Conservation (phyloP, 495 filamentous ascomycete species). For the Penicillium verhagenii region DNA sequence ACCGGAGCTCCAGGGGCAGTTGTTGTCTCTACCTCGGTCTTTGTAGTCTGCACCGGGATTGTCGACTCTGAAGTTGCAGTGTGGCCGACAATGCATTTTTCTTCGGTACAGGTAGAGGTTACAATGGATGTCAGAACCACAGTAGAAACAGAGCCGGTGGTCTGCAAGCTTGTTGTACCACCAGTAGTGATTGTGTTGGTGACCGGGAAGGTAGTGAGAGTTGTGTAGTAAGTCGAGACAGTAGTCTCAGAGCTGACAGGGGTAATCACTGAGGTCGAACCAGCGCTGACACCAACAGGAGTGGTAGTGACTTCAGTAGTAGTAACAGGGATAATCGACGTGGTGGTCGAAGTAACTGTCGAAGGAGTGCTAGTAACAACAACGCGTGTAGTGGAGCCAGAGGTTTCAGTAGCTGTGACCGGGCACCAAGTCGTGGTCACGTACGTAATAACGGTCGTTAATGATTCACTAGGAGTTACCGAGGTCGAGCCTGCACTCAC, state of each 20-base stretch:
- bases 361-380: slow-evolving; percentile 42
- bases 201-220: too few relatives aligned
- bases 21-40: too few relatives aligned
- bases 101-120: too few relatives aligned
- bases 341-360: slow-evolving; percentile 38
- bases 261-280: slow-evolving; percentile 16
- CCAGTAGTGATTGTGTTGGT: slow-evolving; percentile 14
- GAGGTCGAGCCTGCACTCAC: slow-evolving; percentile 4
- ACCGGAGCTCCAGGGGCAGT: slow-evolving; percentile 29
- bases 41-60: too few relatives aligned
- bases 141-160: slow-evolving; percentile 39
- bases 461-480: slow-evolving; percentile 16
- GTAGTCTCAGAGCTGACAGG: slow-evolving; percentile 32
- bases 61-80: too few relatives aligned
- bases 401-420: slow-evolving; percentile 37
- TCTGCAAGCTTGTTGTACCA: slow-evolving; percentile 28
- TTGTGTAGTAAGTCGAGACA: slow-evolving; percentile 36
- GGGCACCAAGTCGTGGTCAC: slow-evolving; percentile 44
- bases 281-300: slow-evolving; percentile 10
- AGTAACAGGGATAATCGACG: slow-evolving; percentile 26
- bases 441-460: slow-evolving; percentile 33
- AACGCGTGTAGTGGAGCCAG: slow-evolving; percentile 32
- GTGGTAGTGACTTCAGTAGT: slow-evolving; percentile 14
- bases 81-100: too few relatives aligned
- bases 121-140: slow-evolving; percentile 36